Percentiles rank a stretch among this genome's conserved stretches.
phyloP scores from a whole-genome alignment of 257 asterid genomes.

The Voacanga thouarsii region DNA sequence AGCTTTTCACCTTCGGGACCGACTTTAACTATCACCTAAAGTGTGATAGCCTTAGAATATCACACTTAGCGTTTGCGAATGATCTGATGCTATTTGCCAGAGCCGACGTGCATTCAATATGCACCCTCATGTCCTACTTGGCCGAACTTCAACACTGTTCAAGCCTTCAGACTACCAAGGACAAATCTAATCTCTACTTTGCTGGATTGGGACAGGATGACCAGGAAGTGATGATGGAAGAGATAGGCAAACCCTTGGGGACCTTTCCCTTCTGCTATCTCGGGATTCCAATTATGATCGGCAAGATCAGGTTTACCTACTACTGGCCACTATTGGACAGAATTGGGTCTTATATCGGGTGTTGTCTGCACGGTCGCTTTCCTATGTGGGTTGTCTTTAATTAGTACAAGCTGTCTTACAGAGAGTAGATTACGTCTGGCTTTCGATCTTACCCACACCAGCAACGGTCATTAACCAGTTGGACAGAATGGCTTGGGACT shows the following conservation, averaged over 20 bases:
- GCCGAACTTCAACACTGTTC: neutral
- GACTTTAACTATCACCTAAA: no score
- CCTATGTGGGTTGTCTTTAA: neutral
- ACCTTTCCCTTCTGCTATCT: neutral
- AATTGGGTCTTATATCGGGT: no score
- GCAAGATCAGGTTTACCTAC: no score
- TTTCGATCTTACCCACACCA: no score
- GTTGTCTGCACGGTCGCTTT: neutral
- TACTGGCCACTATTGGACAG: no score
- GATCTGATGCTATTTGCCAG: no score
- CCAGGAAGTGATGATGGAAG: neutral
- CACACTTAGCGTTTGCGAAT: no score
- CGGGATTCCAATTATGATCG: no score
- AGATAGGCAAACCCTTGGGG: neutral
- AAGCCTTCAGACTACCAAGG: neutral
- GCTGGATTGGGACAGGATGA: neutral
- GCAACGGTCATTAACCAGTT: no score
- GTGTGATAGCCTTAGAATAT: no score
- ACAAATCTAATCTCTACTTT: neutral
- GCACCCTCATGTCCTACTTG: neutral
- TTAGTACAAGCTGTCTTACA: neutral
- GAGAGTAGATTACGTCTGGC: neutral
- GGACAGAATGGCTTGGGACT: neutral
- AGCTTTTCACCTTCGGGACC: neutral
- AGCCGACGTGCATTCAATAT: no score